phyloP scores from a whole-genome alignment of 805 yeast species.

The Zygotorulaspora chibaensis region DNA sequence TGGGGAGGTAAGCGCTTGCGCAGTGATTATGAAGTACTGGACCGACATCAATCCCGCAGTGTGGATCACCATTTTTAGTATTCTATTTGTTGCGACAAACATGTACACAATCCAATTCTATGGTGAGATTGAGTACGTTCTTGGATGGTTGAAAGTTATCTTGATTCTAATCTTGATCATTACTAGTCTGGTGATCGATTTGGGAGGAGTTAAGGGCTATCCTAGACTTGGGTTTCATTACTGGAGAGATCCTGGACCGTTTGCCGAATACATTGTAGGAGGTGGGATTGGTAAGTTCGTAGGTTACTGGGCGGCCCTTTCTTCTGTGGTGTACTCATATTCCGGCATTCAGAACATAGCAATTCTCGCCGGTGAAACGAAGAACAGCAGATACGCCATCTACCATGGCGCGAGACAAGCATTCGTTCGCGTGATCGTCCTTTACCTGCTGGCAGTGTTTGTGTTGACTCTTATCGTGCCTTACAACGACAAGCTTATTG shows the following conservation, averaged over 20 bases:
- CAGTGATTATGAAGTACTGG: constrained; percentile 44
- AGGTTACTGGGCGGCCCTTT: constrained; percentile 54
- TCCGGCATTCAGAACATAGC: constrained; percentile 68
- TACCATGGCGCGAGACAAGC: constrained; percentile 68
- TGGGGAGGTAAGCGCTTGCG: constrained; percentile 51
- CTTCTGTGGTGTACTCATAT: constrained; percentile 65
- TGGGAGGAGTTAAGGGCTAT: constrained; percentile 74
- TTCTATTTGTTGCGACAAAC: constrained; percentile 38
- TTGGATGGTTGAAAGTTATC: constrained; percentile 49
- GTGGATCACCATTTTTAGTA: constrained; percentile 42
- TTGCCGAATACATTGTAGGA: constrained; percentile 37
- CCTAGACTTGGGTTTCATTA: constrained; percentile 69
- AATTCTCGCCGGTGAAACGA: constrained; percentile 68
- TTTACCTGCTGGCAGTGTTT: constrained; percentile 57
- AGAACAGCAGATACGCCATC: constrained; percentile 60
- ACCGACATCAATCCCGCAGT: constrained; percentile 40
- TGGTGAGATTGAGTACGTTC: constrained; percentile 46
- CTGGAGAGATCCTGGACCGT: constrained; percentile 69
- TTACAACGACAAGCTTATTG: constrained; percentile 46
- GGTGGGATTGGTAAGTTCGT: constrained; percentile 53
- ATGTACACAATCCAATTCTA: constrained; percentile 38
- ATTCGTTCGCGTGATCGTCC: constrained; percentile 60
- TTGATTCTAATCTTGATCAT: constrained; percentile 63
- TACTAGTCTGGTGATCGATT: constrained; percentile 61
- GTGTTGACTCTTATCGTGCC: constrained; percentile 65